Percentiles rank a stretch among this genome's conserved stretches.
Conservation (phyloP, 2,329 filamentous ascomycete genomes). For the Cordyceps cicadae region DNA sequence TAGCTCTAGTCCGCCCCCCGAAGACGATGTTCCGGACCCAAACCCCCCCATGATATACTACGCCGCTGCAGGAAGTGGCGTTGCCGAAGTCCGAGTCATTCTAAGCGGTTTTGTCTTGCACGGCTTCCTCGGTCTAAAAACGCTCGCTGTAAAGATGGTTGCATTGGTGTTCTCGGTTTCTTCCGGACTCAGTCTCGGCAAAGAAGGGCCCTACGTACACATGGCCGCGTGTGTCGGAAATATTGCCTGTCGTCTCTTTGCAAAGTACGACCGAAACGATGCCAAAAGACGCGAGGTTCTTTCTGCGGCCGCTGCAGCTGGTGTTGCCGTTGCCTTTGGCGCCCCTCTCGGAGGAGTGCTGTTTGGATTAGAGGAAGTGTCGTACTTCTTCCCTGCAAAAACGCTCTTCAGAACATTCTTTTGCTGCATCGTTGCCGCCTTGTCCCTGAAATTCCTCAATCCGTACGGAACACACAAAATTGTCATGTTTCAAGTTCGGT, state of each 20-base stretch:
- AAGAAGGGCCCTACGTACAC: slow-evolving; percentile 95
- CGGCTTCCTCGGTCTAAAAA: slow-evolving; percentile 85
- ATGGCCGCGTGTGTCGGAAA: slow-evolving; percentile 94
- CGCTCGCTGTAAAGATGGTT: slow-evolving; percentile 74
- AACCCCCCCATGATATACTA: slow-evolving; percentile 81
- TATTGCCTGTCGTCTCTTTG: slow-evolving; percentile 85
- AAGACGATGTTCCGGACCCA: slow-evolving; percentile 29
- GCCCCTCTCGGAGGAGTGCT: slow-evolving; percentile 89
- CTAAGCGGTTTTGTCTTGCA: slow-evolving; percentile 96
- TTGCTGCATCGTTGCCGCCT: slow-evolving; percentile 86
- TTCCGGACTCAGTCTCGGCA: slow-evolving; percentile 87
- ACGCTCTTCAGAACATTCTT: slow-evolving; percentile 97
- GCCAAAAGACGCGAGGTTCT: slow-evolving; percentile 87
- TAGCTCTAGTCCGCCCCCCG: slow-evolving; percentile 33
- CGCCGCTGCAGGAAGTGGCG: slow-evolving; percentile 88
- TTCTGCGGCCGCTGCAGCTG: slow-evolving; percentile 90
- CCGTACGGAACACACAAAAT: slow-evolving; percentile 96
- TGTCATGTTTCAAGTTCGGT: slow-evolving; percentile 90
- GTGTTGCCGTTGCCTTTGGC: slow-evolving; percentile 90
- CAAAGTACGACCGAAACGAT: slow-evolving; percentile 90
- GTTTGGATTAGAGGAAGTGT: slow-evolving; percentile 94
- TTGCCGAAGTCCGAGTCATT: slow-evolving; percentile 95
- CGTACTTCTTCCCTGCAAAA: slow-evolving; percentile 96
- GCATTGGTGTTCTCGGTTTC: slow-evolving; percentile 82
- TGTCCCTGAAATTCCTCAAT: slow-evolving; percentile 90